Evolutionary conservation across 108 stramenopile species (phyloP).

Genomic region (Heterococcus sp.): DNA sequence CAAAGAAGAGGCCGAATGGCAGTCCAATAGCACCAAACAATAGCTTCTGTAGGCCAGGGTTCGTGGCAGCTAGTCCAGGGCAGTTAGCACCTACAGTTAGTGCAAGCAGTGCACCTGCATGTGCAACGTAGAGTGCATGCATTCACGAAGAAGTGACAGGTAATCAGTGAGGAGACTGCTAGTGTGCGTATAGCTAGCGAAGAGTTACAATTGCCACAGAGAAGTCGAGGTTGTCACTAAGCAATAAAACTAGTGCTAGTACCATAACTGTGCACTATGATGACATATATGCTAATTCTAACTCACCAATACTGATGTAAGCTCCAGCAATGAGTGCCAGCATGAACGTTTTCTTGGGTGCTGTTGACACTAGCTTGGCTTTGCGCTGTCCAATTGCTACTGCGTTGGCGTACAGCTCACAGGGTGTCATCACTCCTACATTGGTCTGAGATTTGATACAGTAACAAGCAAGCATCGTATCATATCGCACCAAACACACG

Average conservation of each 20-base stretch:
- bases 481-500: neutral
- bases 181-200: no score
- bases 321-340: neutral
- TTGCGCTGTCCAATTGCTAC: neutral
- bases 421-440: neutral
- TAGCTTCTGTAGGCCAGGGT: constrained; percentile 40
- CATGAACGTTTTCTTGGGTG: neutral
- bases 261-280: no score
- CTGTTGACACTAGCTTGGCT: neutral
- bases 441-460: neutral
- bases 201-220: no score
- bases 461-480: neutral
- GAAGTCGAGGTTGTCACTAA: no score
- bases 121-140: no score
- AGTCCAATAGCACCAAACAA: constrained; percentile 38
- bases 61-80: constrained; percentile 22
- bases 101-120: constrained; percentile 31
- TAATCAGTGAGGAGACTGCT: no score
- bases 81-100: constrained; percentile 37
- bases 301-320: neutral
- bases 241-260: no score
- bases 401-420: neutral
- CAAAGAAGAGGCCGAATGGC: constrained; percentile 46
- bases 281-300: no score
- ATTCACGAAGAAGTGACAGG: neutral